Percentiles rank a stretch among this genome's conserved stretches.
These are phyloP conservation scores for Aureobasidium sp. DNA, from an alignment of 2,329 filamentous ascomycete species.

Conservation along the genomic window DNA sequence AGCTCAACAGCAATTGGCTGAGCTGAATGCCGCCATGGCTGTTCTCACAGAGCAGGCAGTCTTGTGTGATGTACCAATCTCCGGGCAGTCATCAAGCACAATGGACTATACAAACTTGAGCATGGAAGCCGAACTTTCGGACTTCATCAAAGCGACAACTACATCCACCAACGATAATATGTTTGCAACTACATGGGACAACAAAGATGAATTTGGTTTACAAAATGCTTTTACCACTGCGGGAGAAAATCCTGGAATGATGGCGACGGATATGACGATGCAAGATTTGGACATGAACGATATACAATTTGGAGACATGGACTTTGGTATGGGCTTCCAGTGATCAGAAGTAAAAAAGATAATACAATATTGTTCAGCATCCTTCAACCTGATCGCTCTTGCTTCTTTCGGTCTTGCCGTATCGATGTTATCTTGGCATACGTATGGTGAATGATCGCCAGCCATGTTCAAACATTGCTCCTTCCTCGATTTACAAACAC, in stretches of 20 bases:
- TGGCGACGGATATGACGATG: not conserved
- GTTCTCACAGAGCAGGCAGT: not conserved
- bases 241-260: not conserved
- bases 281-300: constrained; percentile 5
- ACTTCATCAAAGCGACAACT: not conserved
- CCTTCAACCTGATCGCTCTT: not conserved
- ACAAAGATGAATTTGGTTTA: not conserved
- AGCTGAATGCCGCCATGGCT: constrained; percentile 5
- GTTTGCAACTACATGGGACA: not conserved
- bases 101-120: not conserved
- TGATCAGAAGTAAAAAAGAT: not conserved
- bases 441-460: not conserved
- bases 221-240: not conserved
- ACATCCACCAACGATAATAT: not conserved
- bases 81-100: not conserved
- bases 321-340: not conserved
- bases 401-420: not conserved
- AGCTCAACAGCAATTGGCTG: constrained; percentile 3
- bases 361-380: not conserved
- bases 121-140: not conserved
- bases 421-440: not conserved
- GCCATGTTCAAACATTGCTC: no score
- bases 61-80: not conserved
- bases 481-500: not conserved
- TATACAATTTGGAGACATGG: constrained; percentile 4